Conservation (phyloP, 495 filamentous ascomycete genomes). For the Emericellopsis terricola region DNA sequence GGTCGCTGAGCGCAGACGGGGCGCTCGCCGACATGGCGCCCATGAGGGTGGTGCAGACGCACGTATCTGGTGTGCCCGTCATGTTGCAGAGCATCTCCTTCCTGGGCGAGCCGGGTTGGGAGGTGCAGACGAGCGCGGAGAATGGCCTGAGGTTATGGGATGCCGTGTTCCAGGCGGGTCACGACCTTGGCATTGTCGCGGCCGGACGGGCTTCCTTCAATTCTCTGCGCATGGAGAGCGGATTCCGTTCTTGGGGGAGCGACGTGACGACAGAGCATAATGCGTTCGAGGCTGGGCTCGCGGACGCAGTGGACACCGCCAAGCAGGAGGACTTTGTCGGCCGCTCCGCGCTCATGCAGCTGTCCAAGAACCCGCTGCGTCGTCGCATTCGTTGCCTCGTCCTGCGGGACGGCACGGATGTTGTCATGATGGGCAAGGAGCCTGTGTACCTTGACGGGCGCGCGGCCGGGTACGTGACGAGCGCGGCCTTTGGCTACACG, state of each 20-base stretch:
- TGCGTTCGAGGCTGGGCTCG: slow-evolving; percentile 28
- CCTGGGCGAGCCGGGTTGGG: slow-evolving; percentile 32
- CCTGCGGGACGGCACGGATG: slow-evolving; percentile 23
- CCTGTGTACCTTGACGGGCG: slow-evolving; percentile 22
- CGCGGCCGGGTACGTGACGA: slow-evolving; percentile 28
- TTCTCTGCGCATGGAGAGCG: slow-evolving; percentile 28
- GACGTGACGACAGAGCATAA: slow-evolving; percentile 33
- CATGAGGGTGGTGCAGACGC: not conserved
- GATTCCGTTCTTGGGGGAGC: slow-evolving; percentile 20
- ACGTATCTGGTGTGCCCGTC: slow-evolving; percentile 5
- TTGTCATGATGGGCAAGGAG: slow-evolving; percentile 32
- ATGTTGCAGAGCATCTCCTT: slow-evolving; percentile 24
- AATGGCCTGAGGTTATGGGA: slow-evolving; percentile 29
- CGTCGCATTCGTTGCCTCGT: slow-evolving; percentile 9
- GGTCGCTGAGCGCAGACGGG: not conserved
- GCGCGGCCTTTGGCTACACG: slow-evolving; percentile 27
- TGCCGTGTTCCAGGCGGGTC: slow-evolving; percentile 22
- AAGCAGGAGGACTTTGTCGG: slow-evolving; percentile 22
- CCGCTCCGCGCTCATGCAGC: slow-evolving; percentile 5
- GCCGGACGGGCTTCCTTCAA: slow-evolving; percentile 30
- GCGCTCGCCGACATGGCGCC: not conserved
- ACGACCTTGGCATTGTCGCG: slow-evolving; percentile 25
- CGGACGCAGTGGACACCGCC: slow-evolving; percentile 12
- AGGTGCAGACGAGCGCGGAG: slow-evolving; percentile 29
- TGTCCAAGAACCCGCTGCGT: not conserved